These are phyloP conservation scores for Alopecurus myosuroides DNA, from an alignment of 176 grass and related monocot species.

Conservation along the genomic window DNA sequence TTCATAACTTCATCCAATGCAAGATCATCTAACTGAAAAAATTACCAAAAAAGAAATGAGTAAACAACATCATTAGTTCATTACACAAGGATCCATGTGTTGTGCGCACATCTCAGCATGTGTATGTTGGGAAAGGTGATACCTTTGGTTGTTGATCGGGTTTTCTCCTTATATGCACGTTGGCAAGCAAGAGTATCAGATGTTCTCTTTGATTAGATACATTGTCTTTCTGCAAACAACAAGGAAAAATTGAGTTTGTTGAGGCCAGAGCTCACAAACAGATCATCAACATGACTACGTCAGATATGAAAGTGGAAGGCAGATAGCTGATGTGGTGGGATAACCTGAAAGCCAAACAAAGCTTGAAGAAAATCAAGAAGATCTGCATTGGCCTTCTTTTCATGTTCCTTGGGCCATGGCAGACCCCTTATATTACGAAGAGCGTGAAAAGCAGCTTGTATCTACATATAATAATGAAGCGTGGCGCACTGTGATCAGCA, in stretches of 20 bases:
- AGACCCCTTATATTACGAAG: conserved; percentile 89
- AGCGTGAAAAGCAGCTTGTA: conserved; percentile 77
- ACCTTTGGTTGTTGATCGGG: conserved; percentile 84
- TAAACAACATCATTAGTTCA: neutral
- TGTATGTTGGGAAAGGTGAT: neutral
- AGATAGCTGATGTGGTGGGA: too few relatives aligned
- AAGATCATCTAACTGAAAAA: conserved; percentile 64
- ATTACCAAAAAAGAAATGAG: neutral
- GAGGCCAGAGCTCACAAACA: neutral
- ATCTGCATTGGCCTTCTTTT: conserved; percentile 65
- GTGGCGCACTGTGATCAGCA: neutral
- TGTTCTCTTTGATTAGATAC: conserved; percentile 93
- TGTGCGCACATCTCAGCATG: conserved; percentile 1
- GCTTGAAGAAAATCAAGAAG: conserved; percentile 94
- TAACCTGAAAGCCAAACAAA: conserved; percentile 97
- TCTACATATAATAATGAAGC: conserved; percentile 35
- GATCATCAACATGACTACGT: neutral
- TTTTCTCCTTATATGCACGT: conserved; percentile 64
- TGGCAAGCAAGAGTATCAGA: conserved; percentile 92
- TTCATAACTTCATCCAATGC: conserved; percentile 74
- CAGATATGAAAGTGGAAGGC: neutral
- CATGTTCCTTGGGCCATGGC: conserved; percentile 83
- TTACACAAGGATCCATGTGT: conserved; percentile 7
- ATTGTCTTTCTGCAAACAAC: conserved; percentile 80
- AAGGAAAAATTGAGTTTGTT: too few relatives aligned